Evolutionary conservation across 257 asterid species (phyloP), one percentile per base, ranked within the genome.

Genomic region (Solanum bulbocastanum): DNA sequence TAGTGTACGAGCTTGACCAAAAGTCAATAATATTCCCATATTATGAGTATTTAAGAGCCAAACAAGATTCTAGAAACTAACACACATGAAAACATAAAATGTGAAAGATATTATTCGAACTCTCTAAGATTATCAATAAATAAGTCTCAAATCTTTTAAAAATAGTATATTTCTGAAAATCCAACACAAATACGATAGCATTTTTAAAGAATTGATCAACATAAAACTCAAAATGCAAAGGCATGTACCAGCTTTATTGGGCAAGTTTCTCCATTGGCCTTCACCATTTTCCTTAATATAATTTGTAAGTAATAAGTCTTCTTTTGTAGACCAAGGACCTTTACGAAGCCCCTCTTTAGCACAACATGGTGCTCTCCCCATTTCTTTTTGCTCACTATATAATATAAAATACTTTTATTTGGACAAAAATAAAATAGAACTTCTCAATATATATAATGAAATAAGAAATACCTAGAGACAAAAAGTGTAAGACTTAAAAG

Each of bases 301-400:
- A 23, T 89, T 86, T 7, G 84, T 60, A 22, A 89, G 88, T 52
- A 87, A 56, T 23, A 66, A 18, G 46, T 89, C 91, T 39, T 87
- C 91, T 58, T 49, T 86, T 5, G 87, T 23, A 49, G 91, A 73
- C 91, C 91, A 89, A 6, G 88, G 90, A 36, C 91, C 88, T 87
- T 87, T 84, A 18, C 88, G 85, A 35, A 89, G 30, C 2, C 91
- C 91, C 39, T 72, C 88, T 44, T 84, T 87, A 37, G 91, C 88
- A 79, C 90, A 89, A 44, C 90, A 89, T 10, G 91, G 91, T 16
- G 90, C 60, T 76, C 91, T 89, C 65, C 91, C 91, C 91, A 89
- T 89, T 18, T 49, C 36, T 71, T 66, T 32, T 65, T 27, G 22
- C 74, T 58, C 75, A 75, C 56, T 39, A 23, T 23, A 39, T 23